Conservation (phyloP, 2,329 filamentous ascomycete genomes). For the Elsinoe perseae region DNA sequence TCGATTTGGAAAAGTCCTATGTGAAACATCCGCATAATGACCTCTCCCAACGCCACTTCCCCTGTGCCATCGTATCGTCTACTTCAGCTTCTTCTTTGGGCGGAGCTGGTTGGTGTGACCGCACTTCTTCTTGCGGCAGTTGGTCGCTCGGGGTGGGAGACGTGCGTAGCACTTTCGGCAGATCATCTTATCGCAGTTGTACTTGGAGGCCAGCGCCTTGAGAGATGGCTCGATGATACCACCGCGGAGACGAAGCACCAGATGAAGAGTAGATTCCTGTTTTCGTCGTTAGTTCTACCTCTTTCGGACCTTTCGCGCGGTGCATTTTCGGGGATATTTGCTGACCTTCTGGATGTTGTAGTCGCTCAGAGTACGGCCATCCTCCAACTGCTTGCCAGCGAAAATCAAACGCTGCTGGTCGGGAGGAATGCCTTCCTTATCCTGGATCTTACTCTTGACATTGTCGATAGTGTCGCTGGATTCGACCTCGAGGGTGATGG, state of each 20-base stretch:
- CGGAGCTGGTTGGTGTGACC: slow-evolving; percentile 99
- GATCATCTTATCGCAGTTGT: slow-evolving; percentile 99
- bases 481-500: slow-evolving; percentile 99
- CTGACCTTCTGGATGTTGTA: slow-evolving; percentile 91
- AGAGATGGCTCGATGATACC: slow-evolving; percentile 99
- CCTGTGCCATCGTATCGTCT: slow-evolving; percentile 42
- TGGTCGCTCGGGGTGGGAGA: slow-evolving; percentile 96
- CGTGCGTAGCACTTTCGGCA: slow-evolving; percentile 99
- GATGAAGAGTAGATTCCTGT: slow-evolving; percentile 94
- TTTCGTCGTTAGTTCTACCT: neutral
- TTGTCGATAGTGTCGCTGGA: slow-evolving; percentile 99
- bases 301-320: neutral
- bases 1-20: slow-evolving; percentile 13
- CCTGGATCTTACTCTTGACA: slow-evolving; percentile 99
- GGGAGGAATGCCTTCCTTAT: slow-evolving; percentile 97
- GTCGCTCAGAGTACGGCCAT: slow-evolving; percentile 91
- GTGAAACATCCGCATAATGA: slow-evolving; percentile 9
- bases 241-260: slow-evolving; percentile 97
- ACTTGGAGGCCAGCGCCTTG: slow-evolving; percentile 97
- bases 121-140: slow-evolving; percentile 99
- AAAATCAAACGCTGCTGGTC: slow-evolving; percentile 99
- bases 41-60: slow-evolving; percentile 10
- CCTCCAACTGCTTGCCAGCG: slow-evolving; percentile 97
- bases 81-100: slow-evolving; percentile 99
- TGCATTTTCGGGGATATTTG: neutral